Evolutionary conservation across 495 filamentous ascomycete species (phyloP), one percentile per base, ranked within the genome.

Genomic region (Tirmania nivea): DNA sequence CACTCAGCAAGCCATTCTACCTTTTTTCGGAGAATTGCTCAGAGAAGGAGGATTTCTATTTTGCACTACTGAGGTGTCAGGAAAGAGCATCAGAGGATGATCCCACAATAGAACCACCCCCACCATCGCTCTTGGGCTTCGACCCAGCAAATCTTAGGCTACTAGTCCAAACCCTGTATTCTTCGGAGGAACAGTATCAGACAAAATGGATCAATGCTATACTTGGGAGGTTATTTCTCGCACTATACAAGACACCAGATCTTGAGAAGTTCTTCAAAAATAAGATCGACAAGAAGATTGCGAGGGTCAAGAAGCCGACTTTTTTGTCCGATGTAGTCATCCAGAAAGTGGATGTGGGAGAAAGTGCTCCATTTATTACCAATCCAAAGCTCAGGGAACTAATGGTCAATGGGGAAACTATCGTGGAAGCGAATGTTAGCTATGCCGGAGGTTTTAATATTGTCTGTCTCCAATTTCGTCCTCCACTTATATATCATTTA

Each of bases 41-140:
- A 0, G 84, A 89, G 19, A 96, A 97, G 67, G 90, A 97, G 64
- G 90, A 97, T 59, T 96, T 97, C 69, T 97, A 97, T 66, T 84
- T 92, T 65, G 83, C 88, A 17, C 73, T 97, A 58, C 73, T 97
- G 14, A 76, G 82, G 55, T 90, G 87, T 56, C 85, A 93, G 62
- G 78, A 85, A 50, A 79, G 77, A 59, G 71, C 73, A 19, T 69
- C 75, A 52, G 67, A 75, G 45, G 62, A 64, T 51, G 56, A 58
- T 35, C 68, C 72, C 8, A 66, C 70, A 17, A 71, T 77, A 50
- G 71, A 70, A 11, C 75, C 80, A 0, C 4, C 42, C 14, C 54
- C 62, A 10, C 87, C 89, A 8, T 72, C 73, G 35, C 83, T 81
- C 14, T 77, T 87, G 52, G 70, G 77, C n/a, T 93, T 88, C 60